phyloP scores from a whole-genome alignment of 139 green algal species.

The Gonium pectorale region DNA sequence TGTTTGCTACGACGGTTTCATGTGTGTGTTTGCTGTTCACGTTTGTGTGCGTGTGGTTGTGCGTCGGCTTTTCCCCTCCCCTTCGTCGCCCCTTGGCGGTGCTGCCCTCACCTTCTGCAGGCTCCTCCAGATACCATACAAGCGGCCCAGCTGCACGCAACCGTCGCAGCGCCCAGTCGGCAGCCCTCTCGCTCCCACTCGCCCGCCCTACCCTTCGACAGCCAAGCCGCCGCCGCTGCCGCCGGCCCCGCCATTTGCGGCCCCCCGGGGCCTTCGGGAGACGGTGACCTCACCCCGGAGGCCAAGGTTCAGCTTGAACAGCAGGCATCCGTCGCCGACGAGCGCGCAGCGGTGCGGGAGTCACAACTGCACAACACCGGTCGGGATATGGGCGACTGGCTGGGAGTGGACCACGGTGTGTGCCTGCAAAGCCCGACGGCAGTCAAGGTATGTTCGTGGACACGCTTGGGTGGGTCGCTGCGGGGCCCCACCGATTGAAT shows the following conservation, averaged over 20 bases:
- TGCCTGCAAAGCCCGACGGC: not conserved
- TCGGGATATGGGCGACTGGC: slow-evolving; percentile 44
- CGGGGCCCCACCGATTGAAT: no score
- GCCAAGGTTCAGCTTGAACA: not conserved
- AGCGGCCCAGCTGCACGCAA: no score
- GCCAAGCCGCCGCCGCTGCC: not conserved
- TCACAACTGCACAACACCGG: slow-evolving; percentile 24
- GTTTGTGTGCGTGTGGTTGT: not conserved
- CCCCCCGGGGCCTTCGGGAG: not conserved
- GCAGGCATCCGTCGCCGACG: slow-evolving; percentile 15
- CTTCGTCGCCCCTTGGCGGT: no score
- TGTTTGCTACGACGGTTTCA: not conserved
- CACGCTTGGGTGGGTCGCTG: no score
- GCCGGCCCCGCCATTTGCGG: not conserved
- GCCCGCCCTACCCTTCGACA: not conserved
- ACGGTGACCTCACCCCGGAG: not conserved
- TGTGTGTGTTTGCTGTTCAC: not conserved
- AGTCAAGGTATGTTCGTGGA: not conserved
- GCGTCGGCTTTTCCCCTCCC: no score
- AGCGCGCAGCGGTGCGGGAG: slow-evolving; percentile 28
- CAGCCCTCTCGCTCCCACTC: not conserved
- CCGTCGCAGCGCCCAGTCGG: no score
- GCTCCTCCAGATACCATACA: no score
- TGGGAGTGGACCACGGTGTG: slow-evolving; percentile 41
- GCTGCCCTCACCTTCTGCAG: no score